Evolutionary conservation across 768 basidiomycete species (phyloP), one percentile per base, ranked within the genome.

Genomic region (Chalciporus sphaerocephalus): DNA sequence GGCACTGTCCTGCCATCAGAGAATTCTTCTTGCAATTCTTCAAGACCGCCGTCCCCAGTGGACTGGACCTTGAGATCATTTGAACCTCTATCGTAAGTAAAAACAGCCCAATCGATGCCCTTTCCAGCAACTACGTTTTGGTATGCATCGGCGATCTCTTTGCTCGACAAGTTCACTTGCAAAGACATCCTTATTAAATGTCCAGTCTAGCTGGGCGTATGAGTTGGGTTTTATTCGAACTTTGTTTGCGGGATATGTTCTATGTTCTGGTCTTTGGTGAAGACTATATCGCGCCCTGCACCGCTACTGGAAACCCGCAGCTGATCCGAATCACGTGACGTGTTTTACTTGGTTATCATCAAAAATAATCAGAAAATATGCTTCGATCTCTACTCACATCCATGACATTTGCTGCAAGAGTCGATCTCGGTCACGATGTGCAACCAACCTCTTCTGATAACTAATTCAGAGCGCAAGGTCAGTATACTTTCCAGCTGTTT

Each of bases 1-100:
- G 44, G 30, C 10, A 61, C 83, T 35, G 50, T 90, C 91, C 87
- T 76, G 47, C 92, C 94, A 64, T 97, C 93, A 33, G 85, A 89
- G 67, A 97, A 98, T 69, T 95, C 93, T 56, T 97, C 94, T 59
- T 89, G 81, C 2, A 98, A 71, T 56, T 92, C 92, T 53, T 94
- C 87, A 10, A 97, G 74, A 1, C 92, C 91, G n/a, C 86, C 88
- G 44, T 72, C 74, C n/a, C 93, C 93, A 2, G 83, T 86, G 3
- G 78, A 74, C 60, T 94, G 92, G 3, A 94, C 85, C 57, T 90
- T 92, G 44, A 95, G 74, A 65, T 93, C 90, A 57, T 91, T 93
- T 1, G 83, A 77, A 8, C 83, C 85, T 51, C 79, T 83, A 57
- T 87, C 86, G 56, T 90, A 91, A 0, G 90, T 87, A 55, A 86